Evolutionary conservation across 192 early-diverging fungal species (phyloP), one percentile per base, ranked within the genome.

Genomic region (Bifiguratus adelaidae): DNA sequence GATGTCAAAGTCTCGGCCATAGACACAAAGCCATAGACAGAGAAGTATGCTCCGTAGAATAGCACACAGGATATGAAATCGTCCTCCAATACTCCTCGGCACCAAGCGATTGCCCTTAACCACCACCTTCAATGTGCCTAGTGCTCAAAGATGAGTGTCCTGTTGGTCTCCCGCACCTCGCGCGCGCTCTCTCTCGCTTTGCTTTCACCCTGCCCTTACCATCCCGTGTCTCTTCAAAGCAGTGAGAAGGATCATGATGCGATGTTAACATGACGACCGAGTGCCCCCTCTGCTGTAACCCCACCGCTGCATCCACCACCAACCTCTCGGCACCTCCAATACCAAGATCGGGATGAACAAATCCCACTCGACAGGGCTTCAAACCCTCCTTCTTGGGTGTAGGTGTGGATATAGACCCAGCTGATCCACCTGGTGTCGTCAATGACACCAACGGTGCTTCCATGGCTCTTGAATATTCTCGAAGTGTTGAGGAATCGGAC

Each of bases 321-420:
- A 97, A 73, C 15, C 94, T 75, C 61, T 97, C 94, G 3, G 94
- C 94, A 20, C 94, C 94, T 82, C 86, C 92, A 30, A 96, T 96
- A 22, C 93, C 93, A 1, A 97, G 68, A 57, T 97, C 86, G 6
- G 94, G 94, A 51, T 97, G 94, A 19, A 97, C 62, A 61, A 97
- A 90, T 12, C 79, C 89, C 28, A 94, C 52, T 5, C 54, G 78
- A 2, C 84, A 64, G 4, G 60, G 42, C 3, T 37, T 7, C 15
- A 35, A 41, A 4, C 7, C 11, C 25, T 37, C 38, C 8, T 9
- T n/a, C 22, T 37, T 21, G 24, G 24, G 9, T 5, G 8, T 16
- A 22, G 50, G 49, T 7, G 42, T 13, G 3, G 15, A 22, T n/a
- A n/a, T n/a, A n/a, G n/a, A n/a, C n/a, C n/a, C n/a, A n/a, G n/a